These are phyloP conservation scores for Saussurea involucrata DNA, from an alignment of 129 eudicot species.

Conservation along the genomic window DNA sequence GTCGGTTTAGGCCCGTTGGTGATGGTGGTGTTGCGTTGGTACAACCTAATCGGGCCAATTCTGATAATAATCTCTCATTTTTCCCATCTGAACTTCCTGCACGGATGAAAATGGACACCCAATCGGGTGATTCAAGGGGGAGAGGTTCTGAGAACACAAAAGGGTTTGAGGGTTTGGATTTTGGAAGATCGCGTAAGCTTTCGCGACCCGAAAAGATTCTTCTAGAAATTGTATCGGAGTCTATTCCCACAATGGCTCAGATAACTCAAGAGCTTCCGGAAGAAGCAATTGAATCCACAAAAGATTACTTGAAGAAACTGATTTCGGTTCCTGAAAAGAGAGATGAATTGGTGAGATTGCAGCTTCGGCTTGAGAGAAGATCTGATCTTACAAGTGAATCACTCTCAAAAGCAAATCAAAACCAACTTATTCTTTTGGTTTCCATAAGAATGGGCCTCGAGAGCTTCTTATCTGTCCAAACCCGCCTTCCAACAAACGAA, in stretches of 20 bases:
- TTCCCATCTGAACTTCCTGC: slow-evolving; percentile 90
- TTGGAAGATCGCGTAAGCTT: slow-evolving; percentile 39
- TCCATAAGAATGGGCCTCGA: slow-evolving; percentile 63
- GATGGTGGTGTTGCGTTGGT: slow-evolving; percentile 64
- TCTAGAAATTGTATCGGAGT: slow-evolving; percentile 71
- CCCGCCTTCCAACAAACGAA: slow-evolving; percentile 41
- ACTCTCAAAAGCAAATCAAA: slow-evolving; percentile 60
- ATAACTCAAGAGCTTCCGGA: slow-evolving; percentile 65
- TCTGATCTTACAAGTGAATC: slow-evolving; percentile 70
- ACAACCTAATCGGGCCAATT: slow-evolving; percentile 47
- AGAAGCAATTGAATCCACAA: slow-evolving; percentile 67
- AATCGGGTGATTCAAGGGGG: slow-evolving; percentile 67
- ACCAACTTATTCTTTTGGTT: slow-evolving; percentile 67
- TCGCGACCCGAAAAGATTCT: slow-evolving; percentile 75
- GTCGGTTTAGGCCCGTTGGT: slow-evolving; percentile 89
- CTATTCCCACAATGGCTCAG: slow-evolving; percentile 71
- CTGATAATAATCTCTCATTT: slow-evolving; percentile 53
- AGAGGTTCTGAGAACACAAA: slow-evolving; percentile 47
- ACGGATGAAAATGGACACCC: slow-evolving; percentile 57
- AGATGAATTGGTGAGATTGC: slow-evolving; percentile 63
- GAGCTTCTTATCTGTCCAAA: slow-evolving; percentile 46
- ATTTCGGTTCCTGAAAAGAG: slow-evolving; percentile 49
- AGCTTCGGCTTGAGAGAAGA: slow-evolving; percentile 60
- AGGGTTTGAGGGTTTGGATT: slow-evolving; percentile 53
- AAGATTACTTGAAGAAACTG: slow-evolving; percentile 62